These are phyloP conservation scores for Coffea canephora DNA, from an alignment of 257 asterid species.

Conservation along the genomic window DNA sequence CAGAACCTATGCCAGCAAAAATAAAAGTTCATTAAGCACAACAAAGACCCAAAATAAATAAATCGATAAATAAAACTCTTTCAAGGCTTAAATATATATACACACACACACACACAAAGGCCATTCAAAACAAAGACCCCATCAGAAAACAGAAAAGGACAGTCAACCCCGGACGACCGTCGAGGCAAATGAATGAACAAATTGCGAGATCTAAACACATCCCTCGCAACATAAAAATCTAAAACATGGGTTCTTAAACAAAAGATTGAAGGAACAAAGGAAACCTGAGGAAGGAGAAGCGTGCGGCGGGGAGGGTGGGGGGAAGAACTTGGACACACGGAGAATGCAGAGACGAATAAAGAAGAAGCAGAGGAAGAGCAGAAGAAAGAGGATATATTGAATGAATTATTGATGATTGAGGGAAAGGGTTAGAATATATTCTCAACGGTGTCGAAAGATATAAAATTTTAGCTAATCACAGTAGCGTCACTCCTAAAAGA, in stretches of 20 bases:
- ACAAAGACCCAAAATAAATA: neutral
- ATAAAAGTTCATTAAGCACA: constrained; percentile 14
- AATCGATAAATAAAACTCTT: neutral
- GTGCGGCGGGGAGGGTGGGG: neutral
- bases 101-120: neutral
- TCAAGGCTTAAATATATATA: neutral
- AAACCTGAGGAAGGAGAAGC: neutral
- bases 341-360: neutral
- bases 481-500: too few species aligned
- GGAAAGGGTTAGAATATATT: constrained; percentile 20
- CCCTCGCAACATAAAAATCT: neutral
- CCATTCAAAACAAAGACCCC: neutral
- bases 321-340: neutral
- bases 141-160: neutral
- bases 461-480: too few species aligned
- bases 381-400: neutral
- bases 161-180: constrained; percentile 7
- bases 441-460: neutral
- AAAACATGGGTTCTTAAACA: neutral
- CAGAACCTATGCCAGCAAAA: constrained; percentile 10
- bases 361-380: neutral
- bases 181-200: neutral
- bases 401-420: constrained; percentile 1
- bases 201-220: constrained; percentile 26
- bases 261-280: neutral